phyloP scores from a whole-genome alignment of 2,329 filamentous ascomycete genomes.

The Microascus cirrosus region DNA sequence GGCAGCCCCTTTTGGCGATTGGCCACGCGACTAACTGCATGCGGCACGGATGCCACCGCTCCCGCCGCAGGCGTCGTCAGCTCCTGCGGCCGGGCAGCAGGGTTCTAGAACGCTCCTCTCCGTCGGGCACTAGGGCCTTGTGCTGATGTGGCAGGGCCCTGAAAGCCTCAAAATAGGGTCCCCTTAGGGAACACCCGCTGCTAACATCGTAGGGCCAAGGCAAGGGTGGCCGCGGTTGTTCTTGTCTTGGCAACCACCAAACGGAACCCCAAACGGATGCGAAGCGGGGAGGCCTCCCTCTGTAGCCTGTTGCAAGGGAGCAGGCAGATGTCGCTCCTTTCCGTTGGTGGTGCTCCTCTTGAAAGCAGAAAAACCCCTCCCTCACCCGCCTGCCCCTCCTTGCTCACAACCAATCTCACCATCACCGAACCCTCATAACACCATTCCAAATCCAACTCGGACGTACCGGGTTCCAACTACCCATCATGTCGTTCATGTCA shows the following conservation, averaged over 20 bases:
- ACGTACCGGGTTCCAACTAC: neutral
- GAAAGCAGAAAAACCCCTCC: neutral
- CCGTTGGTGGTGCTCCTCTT: neutral
- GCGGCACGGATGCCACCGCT: neutral
- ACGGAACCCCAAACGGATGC: neutral
- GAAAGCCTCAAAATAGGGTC: neutral
- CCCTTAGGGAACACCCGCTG: neutral
- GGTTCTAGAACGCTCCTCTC: neutral
- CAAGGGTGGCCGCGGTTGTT: neutral
- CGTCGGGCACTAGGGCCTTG: neutral
- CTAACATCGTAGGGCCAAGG: neutral
- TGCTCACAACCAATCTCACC: neutral
- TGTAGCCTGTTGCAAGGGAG: neutral
- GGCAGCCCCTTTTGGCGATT: neutral
- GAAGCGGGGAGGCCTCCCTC: neutral
- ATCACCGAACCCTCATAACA: neutral
- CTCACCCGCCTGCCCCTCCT: neutral
- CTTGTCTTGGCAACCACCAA: neutral
- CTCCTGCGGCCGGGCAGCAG: neutral
- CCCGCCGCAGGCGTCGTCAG: neutral
- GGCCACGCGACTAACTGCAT: neutral
- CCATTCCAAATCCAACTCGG: neutral
- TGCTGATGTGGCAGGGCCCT: neutral
- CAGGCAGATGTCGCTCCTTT: neutral
- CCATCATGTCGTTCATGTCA: slow-evolving; percentile 32